Conservation (phyloP, 2,329 filamentous ascomycete genomes). For the Colletotrichum destructivum region DNA sequence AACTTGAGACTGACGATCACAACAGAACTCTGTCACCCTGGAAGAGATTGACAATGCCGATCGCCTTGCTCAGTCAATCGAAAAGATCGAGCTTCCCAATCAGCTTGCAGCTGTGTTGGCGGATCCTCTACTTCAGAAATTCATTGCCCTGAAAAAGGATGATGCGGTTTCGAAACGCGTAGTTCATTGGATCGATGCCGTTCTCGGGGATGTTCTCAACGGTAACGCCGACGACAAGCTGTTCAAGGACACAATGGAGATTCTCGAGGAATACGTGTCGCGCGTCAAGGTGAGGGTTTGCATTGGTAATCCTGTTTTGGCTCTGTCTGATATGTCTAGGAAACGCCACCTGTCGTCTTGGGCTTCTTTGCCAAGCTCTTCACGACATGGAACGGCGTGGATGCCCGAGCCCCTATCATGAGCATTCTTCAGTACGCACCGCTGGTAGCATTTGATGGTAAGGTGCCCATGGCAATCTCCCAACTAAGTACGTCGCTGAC, state of each 20-base stretch:
- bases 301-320: not conserved
- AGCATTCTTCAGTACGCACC: conserved; percentile 71
- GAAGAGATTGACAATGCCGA: conserved; percentile 84
- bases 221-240: conserved; percentile 65
- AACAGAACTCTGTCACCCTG: conserved; percentile 73
- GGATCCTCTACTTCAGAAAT: conserved; percentile 84
- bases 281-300: conserved; percentile 67
- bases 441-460: conserved; percentile 71
- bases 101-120: conserved; percentile 84
- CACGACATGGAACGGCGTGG: conserved; percentile 73
- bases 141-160: conserved; percentile 76
- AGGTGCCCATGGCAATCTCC: conserved; percentile 19
- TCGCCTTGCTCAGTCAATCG: conserved; percentile 79
- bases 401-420: conserved; percentile 68
- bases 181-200: conserved; percentile 71
- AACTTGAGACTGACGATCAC: conserved; percentile 35
- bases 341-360: conserved; percentile 61
- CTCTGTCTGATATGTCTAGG: conserved; percentile 33
- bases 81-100: conserved; percentile 85
- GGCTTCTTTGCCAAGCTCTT: conserved; percentile 69
- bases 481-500: conserved; percentile 43
- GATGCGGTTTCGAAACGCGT: conserved; percentile 66
- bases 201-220: conserved; percentile 68
- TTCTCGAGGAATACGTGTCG: conserved; percentile 69
- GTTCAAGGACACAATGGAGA: conserved; percentile 68